phyloP scores from a whole-genome alignment of 768 basidiomycete species.

The Naganishia kalamii region DNA sequence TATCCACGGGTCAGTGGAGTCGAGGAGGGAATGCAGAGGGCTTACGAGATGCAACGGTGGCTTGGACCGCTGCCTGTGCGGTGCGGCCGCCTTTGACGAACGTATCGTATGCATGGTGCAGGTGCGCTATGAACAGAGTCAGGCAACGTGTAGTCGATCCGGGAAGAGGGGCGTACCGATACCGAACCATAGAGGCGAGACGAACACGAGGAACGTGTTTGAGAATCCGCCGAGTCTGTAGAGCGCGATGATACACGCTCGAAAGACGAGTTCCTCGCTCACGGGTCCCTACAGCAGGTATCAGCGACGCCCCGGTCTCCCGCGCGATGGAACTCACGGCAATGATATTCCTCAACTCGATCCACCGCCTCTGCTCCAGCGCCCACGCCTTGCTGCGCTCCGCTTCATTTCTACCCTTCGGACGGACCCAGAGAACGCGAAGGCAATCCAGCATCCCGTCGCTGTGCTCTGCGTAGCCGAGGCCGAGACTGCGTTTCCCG shows the following conservation, averaged over 20 bases:
- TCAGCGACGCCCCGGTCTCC: background rate
- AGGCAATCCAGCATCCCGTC: constrained; percentile 10
- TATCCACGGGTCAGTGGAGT: constrained; percentile 42
- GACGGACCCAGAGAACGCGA: background rate
- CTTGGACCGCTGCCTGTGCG: constrained; percentile 57
- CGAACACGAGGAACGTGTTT: constrained; percentile 60
- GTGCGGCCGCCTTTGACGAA: constrained; percentile 71
- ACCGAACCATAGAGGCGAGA: constrained; percentile 81
- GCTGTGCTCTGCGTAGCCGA: background rate
- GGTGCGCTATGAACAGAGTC: constrained; percentile 58
- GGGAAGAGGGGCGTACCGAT: constrained; percentile 56
- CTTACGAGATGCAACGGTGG: constrained; percentile 51
- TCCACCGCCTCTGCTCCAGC: constrained; percentile 42
- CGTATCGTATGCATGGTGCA: constrained; percentile 84
- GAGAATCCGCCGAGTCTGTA: constrained; percentile 63
- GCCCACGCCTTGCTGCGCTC: background rate
- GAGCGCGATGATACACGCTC: constrained; percentile 71
- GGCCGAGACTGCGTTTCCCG: constrained; percentile 43
- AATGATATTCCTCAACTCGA: constrained; percentile 67
- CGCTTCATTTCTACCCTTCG: constrained; percentile 16
- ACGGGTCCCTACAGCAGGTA: constrained; percentile 62
- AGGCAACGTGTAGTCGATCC: too few species aligned
- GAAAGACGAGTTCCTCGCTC: constrained; percentile 87
- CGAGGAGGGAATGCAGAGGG: background rate
- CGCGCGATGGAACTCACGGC: constrained; percentile 44